A percentile compares a stretch with the other conserved stretches of the same genome.
These are phyloP conservation scores for Nakazawaea pomicola DNA, from an alignment of 805 yeast genomes.

Conservation along the genomic window DNA sequence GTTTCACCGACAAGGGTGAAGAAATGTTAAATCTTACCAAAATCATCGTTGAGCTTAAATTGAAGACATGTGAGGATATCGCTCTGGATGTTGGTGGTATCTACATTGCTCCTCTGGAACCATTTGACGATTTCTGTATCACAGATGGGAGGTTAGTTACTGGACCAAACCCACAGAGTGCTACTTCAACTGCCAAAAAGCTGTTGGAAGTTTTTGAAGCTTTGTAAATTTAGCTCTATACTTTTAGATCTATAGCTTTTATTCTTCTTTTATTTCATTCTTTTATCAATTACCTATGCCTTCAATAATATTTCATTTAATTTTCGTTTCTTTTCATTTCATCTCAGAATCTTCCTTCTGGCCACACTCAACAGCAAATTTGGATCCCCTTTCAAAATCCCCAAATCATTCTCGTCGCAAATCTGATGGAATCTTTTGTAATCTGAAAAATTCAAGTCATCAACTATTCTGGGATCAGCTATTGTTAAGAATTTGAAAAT, in stretches of 20 bases:
- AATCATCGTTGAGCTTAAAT: conserved; percentile 22
- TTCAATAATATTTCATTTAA: too few species aligned
- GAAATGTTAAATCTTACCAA: conserved; percentile 22
- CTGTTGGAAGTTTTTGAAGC: conserved; percentile 13
- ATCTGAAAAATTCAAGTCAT: background rate
- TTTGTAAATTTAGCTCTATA: background rate
- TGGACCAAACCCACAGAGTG: conserved; percentile 64
- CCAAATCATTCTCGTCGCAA: background rate
- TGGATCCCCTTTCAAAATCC: background rate
- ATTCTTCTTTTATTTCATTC: too few species aligned
- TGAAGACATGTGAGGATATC: conserved; percentile 33
- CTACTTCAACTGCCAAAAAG: conserved; percentile 42
- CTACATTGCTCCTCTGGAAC: conserved; percentile 41
- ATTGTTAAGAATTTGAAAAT: background rate
- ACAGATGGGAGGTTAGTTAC: conserved; percentile 56
- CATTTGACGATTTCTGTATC: conserved; percentile 46
- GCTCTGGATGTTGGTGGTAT: conserved; percentile 36
- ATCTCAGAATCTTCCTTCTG: conserved; percentile 2
- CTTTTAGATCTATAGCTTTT: background rate
- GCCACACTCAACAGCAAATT: conserved; percentile 8
- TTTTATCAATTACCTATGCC: too few species aligned
- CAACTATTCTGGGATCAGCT: background rate
- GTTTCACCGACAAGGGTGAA: conserved; percentile 58
- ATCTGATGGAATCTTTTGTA: background rate
- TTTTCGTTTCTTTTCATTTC: background rate